Base-by-base conservation (phyloP, 2,329 filamentous ascomycete species). In the Apiospora koreana region DNA sequence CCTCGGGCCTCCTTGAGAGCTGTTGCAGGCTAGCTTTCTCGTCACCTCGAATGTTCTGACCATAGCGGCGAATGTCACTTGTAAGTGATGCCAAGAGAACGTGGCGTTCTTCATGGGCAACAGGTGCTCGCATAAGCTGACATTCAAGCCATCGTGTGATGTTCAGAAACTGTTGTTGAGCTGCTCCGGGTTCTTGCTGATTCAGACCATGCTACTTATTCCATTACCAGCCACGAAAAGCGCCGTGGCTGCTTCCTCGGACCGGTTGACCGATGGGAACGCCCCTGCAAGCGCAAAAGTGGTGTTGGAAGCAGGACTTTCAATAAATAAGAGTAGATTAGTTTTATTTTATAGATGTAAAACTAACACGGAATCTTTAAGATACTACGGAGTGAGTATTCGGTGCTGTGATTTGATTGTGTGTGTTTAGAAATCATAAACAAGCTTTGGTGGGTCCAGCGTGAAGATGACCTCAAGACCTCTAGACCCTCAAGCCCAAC, bases 161-260 rank as follows among this genome's bases (percentile, higher is more conserved):
- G 31, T 3, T 5, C 16, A 35, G 18, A 7, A 5, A 6, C 3
- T 35, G 7, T 58, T 31, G 7, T 12, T 35, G 25, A 35, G 28
- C 35, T 58, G 28, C 50, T 8, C 50, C 28, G 28, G 50, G 50
- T 0, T 58, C 18, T 7, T 58, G 28, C 50, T 58, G 16, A n/a
- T n/a, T 35, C 28, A 35, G 28, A 58, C 50, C 28, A 21, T 58
- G 50, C 50, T 58, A 5, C 25, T 21, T 54, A 21, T 35, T 21
- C 6, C 25, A 31, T 12, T 38, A 8, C 9, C 18, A 35, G 43
- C 4, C 43, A n/a, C 16, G 18, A 46, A n/a, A 2, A 62, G 10
- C 54, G 54, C 54, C 31, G 54, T 38, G 54, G 54, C 54, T 62
- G 31, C 54, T n/a, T 62, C 54, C 31, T 38, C 54, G 54, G 54